These are phyloP conservation scores for Fusarium drepaniforme DNA, from an alignment of 2,329 filamentous ascomycete species.

Conservation along the genomic window DNA sequence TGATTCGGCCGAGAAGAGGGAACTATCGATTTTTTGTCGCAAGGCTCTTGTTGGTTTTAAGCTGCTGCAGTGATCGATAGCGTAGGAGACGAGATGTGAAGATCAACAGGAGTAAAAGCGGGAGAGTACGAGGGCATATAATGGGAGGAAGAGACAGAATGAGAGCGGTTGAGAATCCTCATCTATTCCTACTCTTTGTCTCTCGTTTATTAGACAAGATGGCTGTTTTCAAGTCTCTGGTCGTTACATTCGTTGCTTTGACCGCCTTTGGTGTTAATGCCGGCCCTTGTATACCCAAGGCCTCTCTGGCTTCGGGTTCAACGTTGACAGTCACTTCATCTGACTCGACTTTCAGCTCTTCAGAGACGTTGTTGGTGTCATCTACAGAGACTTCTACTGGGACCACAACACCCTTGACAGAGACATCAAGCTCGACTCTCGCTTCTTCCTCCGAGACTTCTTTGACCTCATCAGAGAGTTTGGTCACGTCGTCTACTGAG, in stretches of 20 bases:
- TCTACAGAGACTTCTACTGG: not conserved
- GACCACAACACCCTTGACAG: not conserved
- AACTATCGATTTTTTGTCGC: not conserved
- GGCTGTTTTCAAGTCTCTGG: not conserved
- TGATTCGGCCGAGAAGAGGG: not conserved
- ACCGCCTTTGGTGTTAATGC: not conserved
- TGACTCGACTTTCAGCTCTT: not conserved
- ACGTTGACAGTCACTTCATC: not conserved
- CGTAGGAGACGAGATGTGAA: not conserved
- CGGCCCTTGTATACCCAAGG: not conserved
- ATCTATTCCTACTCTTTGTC: not conserved
- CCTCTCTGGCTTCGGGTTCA: not conserved
- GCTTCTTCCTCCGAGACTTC: not conserved
- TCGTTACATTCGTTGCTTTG: not conserved
- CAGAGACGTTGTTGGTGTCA: not conserved
- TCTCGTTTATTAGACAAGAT: not conserved
- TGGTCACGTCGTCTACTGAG: not conserved
- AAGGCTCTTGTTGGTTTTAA: conserved; percentile 2
- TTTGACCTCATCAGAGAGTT: not conserved
- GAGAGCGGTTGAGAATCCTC: not conserved
- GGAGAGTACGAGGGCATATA: not conserved
- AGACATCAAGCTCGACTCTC: not conserved
- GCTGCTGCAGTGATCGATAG: not conserved
- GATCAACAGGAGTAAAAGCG: not conserved
- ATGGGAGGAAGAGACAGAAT: not conserved